phyloP scores from a whole-genome alignment of 495 filamentous ascomycete genomes.

The Neurospora tetraspora region DNA sequence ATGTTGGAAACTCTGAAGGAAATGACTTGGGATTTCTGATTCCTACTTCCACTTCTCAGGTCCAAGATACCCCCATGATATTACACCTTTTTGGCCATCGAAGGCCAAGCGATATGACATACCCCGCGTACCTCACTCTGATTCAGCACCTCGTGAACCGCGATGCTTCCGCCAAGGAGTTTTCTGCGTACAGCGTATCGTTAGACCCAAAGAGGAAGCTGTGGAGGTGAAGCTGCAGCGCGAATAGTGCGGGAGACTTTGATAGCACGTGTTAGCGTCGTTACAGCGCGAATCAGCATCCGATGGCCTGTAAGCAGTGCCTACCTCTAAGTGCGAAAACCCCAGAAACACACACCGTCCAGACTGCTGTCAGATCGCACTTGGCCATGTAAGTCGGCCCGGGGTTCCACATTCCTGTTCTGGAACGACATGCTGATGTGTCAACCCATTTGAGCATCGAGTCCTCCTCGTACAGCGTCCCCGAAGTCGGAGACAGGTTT shows the following conservation, averaged over 20 bases:
- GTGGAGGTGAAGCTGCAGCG: neutral
- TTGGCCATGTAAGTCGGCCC: no score
- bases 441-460: no score
- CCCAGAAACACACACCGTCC: neutral
- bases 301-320: neutral
- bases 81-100: neutral
- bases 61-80: neutral
- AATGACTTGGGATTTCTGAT: neutral
- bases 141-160: neutral
- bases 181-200: neutral
- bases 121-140: neutral
- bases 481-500: neutral
- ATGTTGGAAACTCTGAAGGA: neutral
- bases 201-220: neutral
- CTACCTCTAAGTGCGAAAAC: neutral
- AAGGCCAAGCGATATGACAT: neutral
- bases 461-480: neutral
- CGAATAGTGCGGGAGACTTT: neutral
- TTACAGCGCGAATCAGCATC: neutral
- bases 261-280: neutral
- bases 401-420: no score
- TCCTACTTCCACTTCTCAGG: neutral
- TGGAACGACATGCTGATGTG: no score
- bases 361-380: neutral
- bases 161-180: neutral